Base-by-base conservation (phyloP, 331 rosid genomes). In the Rosa hybrid region DNA sequence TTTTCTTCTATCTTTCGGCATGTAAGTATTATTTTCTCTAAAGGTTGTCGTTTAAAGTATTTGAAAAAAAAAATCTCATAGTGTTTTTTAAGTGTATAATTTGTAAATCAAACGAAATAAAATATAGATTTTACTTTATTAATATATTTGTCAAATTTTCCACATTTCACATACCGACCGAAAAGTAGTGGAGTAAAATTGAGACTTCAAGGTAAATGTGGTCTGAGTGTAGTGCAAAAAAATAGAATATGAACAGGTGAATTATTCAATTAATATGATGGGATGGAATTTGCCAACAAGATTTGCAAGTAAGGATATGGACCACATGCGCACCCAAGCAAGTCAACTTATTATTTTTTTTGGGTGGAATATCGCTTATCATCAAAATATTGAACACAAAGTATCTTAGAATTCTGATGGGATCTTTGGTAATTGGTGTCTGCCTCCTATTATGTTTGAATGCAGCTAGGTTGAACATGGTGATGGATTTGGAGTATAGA, bases 201-300 rank as follows among this genome's bases (percentile, higher is more conserved):
- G 2, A 23, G 34, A 21, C 10, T 21, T 60, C 0, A 23, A 8
- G 0, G 16, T 12, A 60, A 60, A 60, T 23, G 16, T 10, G 38
- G 67, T 4, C 17, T 16, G 20, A 25, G 42, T 14, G 6, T 25
- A 6, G 8, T 12, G 14, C 17, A 8, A 59, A 16, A 16, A 13
- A 14, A 27, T 12, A 64, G 70, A 30, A 13, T 64, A 16, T 64
- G n/a, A 64, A 64, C 9, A 27, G 12, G 2, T 34, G 71, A 21
- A 16, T 14, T 16, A 6, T 65, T 34, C 50, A 68, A 39, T 41
- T 4, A 18, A 68, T 38, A 8, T 4, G 21, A 65, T 34, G 46
- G 41, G 42, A 63, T 68, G 72, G 72, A 68, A 68, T 68, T 68
- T 39, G 14, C 23, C 71, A 65, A 34, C 71, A 18, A 68, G 46